phyloP scores from a whole-genome alignment of 257 asterid genomes.

The Gentiana straminea region DNA sequence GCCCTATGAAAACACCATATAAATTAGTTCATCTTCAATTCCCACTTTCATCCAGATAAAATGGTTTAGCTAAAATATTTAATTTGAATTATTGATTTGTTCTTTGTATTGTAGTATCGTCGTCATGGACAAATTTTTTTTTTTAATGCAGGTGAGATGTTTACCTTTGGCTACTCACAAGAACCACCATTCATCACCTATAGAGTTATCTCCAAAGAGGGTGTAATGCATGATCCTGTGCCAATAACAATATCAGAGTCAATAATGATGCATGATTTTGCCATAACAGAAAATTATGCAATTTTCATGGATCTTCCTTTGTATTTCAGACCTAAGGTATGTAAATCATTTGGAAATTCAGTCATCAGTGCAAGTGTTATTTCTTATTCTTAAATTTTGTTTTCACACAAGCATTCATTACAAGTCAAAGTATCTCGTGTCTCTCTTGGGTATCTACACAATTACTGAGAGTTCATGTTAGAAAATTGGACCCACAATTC shows the following conservation, averaged over 20 bases:
- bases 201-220: conserved; percentile 88
- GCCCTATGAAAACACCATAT: no score
- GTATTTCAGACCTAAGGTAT: conserved; percentile 74
- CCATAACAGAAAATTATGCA: conserved; percentile 95
- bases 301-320: conserved; percentile 91
- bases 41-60: no score
- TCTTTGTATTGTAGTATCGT: conserved; percentile 4
- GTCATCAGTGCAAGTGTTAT: neutral
- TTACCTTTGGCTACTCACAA: conserved; percentile 83
- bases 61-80: no score
- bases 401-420: neutral
- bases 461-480: no score
- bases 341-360: conserved; percentile 3
- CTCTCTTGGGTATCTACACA: no score
- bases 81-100: no score
- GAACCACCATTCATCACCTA: conserved; percentile 72
- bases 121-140: conserved; percentile 14
- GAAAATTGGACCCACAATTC: no score
- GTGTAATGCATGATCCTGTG: conserved; percentile 87
- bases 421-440: neutral
- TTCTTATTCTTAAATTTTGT: neutral
- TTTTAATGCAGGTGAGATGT: conserved; percentile 78
- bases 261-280: conserved; percentile 97
- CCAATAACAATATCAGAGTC: conserved; percentile 77
- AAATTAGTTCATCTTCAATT: no score